phyloP scores from a whole-genome alignment of 2,329 filamentous ascomycete genomes.

The Amesomyces nigricolor region DNA sequence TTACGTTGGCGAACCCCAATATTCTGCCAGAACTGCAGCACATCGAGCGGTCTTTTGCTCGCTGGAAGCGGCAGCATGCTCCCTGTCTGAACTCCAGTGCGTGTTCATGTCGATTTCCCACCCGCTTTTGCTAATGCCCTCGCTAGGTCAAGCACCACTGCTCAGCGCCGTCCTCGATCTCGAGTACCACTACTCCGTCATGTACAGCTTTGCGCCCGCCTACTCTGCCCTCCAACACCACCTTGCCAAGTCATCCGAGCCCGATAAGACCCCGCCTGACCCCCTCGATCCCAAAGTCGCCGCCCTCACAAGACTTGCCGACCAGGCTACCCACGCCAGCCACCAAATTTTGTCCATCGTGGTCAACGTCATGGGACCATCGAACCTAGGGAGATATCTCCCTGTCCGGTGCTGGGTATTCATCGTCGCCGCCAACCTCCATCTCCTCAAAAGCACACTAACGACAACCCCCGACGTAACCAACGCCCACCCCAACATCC shows the following conservation, averaged over 20 bases:
- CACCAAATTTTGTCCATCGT: neutral
- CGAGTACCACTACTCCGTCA: neutral
- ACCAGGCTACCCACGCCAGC: neutral
- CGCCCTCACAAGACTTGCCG: neutral
- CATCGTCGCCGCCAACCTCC: neutral
- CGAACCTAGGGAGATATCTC: neutral
- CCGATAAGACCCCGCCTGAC: neutral
- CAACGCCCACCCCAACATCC: neutral
- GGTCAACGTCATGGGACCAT: neutral
- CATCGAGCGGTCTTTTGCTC: neutral
- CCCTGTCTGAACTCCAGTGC: neutral
- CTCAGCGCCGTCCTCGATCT: neutral
- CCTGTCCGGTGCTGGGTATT: neutral
- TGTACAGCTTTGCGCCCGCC: slow-evolving; percentile 1
- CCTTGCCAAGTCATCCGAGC: neutral
- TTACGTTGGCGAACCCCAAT: neutral
- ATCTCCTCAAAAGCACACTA: neutral
- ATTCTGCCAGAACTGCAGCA: neutral
- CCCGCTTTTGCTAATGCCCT: neutral
- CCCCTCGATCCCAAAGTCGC: neutral
- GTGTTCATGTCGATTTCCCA: no score
- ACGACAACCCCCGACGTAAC: neutral
- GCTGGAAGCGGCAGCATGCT: neutral
- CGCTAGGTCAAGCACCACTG: neutral
- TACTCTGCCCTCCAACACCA: neutral